These are phyloP conservation scores for Amanita thiersii DNA, from an alignment of 768 basidiomycete genomes.

Conservation along the genomic window DNA sequence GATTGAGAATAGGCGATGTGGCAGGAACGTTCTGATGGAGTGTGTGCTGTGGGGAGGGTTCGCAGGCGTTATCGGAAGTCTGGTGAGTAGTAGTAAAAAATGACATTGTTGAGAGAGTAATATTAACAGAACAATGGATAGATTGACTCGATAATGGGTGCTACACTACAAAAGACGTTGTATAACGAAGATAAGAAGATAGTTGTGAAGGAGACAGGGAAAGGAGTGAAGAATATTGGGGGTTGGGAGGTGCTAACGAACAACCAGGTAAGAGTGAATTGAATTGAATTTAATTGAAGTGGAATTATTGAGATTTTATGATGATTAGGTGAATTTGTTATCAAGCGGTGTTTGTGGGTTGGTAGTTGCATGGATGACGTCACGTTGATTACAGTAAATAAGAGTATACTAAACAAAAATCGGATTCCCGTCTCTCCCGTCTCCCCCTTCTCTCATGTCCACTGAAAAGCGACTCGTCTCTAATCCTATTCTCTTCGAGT, in stretches of 20 bases:
- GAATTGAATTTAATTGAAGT: not conserved
- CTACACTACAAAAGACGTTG: slow-evolving; percentile 75
- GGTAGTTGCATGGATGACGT: slow-evolving; percentile 20
- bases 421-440: not conserved
- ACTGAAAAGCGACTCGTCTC: slow-evolving; percentile 59
- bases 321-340: slow-evolving; percentile 33
- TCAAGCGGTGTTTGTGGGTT: slow-evolving; percentile 29
- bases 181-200: slow-evolving; percentile 55
- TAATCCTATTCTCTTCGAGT: slow-evolving; percentile 83
- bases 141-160: slow-evolving; percentile 85
- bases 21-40: slow-evolving; percentile 27
- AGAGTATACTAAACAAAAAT: slow-evolving; percentile 1
- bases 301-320: slow-evolving; percentile 2
- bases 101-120: slow-evolving; percentile 2
- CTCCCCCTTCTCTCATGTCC: slow-evolving; percentile 4
- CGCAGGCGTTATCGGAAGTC: slow-evolving; percentile 72
- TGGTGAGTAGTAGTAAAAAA: slow-evolving; percentile 37
- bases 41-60: slow-evolving; percentile 52
- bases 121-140: slow-evolving; percentile 18
- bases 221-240: slow-evolving; percentile 38
- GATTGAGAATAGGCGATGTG: slow-evolving; percentile 54
- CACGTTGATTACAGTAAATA: not conserved
- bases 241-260: slow-evolving; percentile 74
- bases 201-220: slow-evolving; percentile 51
- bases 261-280: slow-evolving; percentile 51